phyloP scores from a whole-genome alignment of 176 grass and related monocot species.

The Elaeis guineensis region DNA sequence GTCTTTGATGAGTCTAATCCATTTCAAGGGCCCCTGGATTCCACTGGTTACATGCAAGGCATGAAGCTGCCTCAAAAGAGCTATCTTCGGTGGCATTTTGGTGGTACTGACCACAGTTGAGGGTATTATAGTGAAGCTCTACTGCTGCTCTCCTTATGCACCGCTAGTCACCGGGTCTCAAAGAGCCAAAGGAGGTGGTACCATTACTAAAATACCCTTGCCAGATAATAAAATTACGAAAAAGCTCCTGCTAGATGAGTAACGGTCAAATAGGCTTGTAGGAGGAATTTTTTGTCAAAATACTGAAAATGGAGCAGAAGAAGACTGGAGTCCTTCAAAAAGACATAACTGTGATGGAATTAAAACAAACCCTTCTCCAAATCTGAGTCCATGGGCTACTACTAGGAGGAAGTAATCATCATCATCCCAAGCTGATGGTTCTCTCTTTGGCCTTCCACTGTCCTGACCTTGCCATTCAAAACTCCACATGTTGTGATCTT shows the following conservation, averaged over 20 bases:
- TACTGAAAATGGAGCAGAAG: conserved; percentile 3
- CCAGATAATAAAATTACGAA: too few relatives aligned
- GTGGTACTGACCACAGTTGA: too few relatives aligned
- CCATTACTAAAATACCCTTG: too few relatives aligned
- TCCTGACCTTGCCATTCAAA: background rate
- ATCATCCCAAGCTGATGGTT: conserved; percentile 29
- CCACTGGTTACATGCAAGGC: conserved; percentile 8
- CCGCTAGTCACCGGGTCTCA: too few relatives aligned
- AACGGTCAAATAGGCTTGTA: too few relatives aligned
- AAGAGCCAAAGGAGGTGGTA: too few relatives aligned
- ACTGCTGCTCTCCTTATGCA: background rate
- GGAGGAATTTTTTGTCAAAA: too few relatives aligned
- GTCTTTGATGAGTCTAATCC: conserved; percentile 22
- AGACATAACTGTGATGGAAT: background rate
- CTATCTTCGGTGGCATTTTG: background rate
- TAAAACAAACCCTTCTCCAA: conserved; percentile 30
- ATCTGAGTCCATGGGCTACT: conserved; percentile 19
- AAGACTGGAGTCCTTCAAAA: background rate
- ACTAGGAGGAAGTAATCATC: conserved; percentile 9
- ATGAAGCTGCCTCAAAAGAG: conserved; percentile 27
- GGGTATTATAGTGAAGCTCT: background rate
- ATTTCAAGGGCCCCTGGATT: conserved; percentile 12
- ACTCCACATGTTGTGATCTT: conserved; percentile 17
- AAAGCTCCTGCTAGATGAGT: too few relatives aligned
- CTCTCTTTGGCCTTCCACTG: conserved; percentile 22